Percentiles rank a stretch among this genome's conserved stretches.
Conservation (phyloP, 495 filamentous ascomycete species). For the Neurospora sp. region DNA sequence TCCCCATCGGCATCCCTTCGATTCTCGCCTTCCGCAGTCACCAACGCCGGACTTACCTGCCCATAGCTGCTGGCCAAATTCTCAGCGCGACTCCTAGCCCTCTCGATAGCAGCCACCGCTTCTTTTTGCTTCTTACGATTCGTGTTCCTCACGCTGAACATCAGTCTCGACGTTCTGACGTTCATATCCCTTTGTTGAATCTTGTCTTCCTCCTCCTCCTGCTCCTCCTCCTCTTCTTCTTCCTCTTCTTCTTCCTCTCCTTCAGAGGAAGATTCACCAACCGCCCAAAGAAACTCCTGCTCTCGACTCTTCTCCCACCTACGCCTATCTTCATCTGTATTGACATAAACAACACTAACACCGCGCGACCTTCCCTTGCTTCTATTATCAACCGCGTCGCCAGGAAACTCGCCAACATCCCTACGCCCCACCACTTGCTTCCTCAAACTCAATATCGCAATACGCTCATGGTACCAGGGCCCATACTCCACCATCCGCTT, state of each 20-base stretch:
- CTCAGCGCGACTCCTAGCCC: not conserved
- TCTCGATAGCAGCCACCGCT: not conserved
- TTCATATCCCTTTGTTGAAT: not conserved
- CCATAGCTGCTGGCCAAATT: not conserved
- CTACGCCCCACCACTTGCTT: not conserved
- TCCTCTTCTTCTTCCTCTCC: not conserved
- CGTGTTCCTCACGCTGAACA: not conserved
- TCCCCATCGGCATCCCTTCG: not conserved
- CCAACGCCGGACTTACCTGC: not conserved
- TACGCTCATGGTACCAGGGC: not conserved
- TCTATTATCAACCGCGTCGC: not conserved
- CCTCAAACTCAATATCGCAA: not conserved
- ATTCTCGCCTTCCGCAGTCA: not conserved
- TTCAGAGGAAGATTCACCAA: not conserved
- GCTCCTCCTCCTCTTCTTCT: not conserved
- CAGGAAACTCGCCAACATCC: not conserved
- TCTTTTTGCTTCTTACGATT: not conserved
- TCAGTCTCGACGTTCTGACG: not conserved
- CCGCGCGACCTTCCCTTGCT: not conserved
- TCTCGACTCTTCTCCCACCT: not conserved
- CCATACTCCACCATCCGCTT: not conserved
- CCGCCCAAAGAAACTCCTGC: not conserved
- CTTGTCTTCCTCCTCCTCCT: not conserved
- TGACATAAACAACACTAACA: not conserved
- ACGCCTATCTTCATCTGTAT: not conserved